Conservation (phyloP, 208 protist species). For the Leishmania arabica region DNA sequence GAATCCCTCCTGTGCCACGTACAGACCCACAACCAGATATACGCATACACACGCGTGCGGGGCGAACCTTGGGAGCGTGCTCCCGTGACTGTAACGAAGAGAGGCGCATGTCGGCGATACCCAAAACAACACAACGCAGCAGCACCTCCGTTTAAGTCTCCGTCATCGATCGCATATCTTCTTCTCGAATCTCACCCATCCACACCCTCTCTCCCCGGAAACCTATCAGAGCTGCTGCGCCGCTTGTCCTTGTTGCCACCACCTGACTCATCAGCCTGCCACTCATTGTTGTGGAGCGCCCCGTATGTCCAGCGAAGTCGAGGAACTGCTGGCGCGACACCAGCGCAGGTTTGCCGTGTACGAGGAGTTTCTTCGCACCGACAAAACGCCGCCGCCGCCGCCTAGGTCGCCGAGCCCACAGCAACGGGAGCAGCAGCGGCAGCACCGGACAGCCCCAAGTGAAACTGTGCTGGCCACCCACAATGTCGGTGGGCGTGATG, state of each 20-base stretch:
- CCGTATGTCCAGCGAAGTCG: conserved; percentile 7
- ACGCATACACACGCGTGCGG: neutral
- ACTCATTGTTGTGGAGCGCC: neutral
- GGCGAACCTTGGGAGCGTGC: neutral
- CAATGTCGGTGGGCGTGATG: neutral
- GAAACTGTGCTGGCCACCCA: conserved; percentile 7
- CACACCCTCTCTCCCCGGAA: neutral
- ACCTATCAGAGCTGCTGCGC: neutral
- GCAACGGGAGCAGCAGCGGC: conserved; percentile 1
- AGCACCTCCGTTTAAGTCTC: too few species aligned
- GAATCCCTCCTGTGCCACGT: neutral
- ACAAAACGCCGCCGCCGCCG: neutral
- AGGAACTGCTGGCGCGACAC: conserved; percentile 21
- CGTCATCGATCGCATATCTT: neutral
- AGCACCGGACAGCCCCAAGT: conserved; percentile 3
- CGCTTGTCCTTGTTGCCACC: neutral
- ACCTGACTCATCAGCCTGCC: neutral
- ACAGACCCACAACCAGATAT: neutral
- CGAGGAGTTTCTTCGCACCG: conserved; percentile 11
- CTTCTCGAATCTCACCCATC: neutral
- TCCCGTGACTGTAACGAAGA: neutral
- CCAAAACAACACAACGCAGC: neutral
- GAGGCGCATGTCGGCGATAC: neutral
- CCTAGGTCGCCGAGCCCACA: neutral
- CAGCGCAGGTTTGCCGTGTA: conserved; percentile 16